Conservation (phyloP, 106 monocot genomes). For the Dendrobium huoshanense region DNA sequence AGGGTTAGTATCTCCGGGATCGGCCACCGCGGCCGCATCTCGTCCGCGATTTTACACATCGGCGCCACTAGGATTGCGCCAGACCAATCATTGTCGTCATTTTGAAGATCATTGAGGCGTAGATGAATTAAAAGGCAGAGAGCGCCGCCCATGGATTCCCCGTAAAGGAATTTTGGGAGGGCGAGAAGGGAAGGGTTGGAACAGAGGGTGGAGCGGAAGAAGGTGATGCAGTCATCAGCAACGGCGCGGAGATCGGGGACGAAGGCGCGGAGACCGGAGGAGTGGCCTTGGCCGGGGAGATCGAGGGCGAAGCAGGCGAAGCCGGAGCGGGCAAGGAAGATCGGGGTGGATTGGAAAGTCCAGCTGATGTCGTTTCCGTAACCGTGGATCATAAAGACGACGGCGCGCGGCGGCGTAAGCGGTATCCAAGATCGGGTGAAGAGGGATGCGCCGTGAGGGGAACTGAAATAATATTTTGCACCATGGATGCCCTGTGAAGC, state of each 20-base stretch:
- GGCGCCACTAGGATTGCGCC: slow-evolving; percentile 81
- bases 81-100: slow-evolving; percentile 11
- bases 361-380: slow-evolving; percentile 97
- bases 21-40: slow-evolving; percentile 68
- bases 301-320: slow-evolving; percentile 81
- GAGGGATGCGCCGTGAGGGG: slow-evolving; percentile 26
- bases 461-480: slow-evolving; percentile 28
- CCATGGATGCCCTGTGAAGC: slow-evolving; percentile 36
- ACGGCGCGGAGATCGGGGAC: slow-evolving; percentile 61
- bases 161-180: slow-evolving; percentile 57
- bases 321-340: slow-evolving; percentile 64
- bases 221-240: slow-evolving; percentile 31
- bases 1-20: slow-evolving; percentile 50
- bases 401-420: slow-evolving; percentile 22
- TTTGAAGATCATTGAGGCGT: background rate
- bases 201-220: slow-evolving; percentile 26
- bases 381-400: slow-evolving; percentile 83
- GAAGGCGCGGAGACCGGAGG: slow-evolving; percentile 69
- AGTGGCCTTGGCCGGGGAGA: slow-evolving; percentile 81
- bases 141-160: slow-evolving; percentile 93
- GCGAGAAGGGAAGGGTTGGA: background rate
- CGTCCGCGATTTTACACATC: slow-evolving; percentile 80
- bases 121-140: slow-evolving; percentile 71
- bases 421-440: slow-evolving; percentile 90
- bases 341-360: slow-evolving; percentile 85